Conservation (phyloP, 176 grass and related monocot genomes). For the Cenchrus americanus region DNA sequence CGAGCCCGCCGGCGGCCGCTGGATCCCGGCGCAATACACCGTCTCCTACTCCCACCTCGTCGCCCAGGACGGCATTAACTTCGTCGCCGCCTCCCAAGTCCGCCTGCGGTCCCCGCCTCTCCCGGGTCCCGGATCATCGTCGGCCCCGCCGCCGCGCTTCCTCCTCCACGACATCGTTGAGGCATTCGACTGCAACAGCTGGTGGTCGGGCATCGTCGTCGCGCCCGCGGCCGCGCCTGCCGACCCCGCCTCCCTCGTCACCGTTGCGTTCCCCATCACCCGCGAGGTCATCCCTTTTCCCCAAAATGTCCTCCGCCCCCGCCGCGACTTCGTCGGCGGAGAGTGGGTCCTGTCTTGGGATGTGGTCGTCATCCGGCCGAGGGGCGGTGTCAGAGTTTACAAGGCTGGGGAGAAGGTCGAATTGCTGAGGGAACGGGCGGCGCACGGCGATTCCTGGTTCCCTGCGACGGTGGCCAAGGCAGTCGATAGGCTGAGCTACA, state of each 20-base stretch:
- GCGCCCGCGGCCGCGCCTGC: background rate
- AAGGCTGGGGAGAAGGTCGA: slow-evolving; percentile 50
- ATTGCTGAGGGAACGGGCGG: slow-evolving; percentile 38
- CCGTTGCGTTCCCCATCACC: slow-evolving; percentile 55
- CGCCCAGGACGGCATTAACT: slow-evolving; percentile 30
- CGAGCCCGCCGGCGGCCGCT: background rate
- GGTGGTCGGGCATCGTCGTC: slow-evolving; percentile 60
- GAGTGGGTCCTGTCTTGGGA: background rate
- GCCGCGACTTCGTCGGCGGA: slow-evolving; percentile 19
- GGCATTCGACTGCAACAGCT: slow-evolving; percentile 53
- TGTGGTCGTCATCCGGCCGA: background rate
- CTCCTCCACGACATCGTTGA: slow-evolving; percentile 53
- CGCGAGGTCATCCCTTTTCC: slow-evolving; percentile 47
- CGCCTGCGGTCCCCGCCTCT: slow-evolving; percentile 22
- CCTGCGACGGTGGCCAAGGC: slow-evolving; percentile 42
- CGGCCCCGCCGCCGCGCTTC: background rate
- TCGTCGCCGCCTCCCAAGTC: slow-evolving; percentile 24
- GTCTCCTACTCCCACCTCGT: slow-evolving; percentile 45
- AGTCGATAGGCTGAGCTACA: slow-evolving; percentile 37
- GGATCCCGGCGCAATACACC: background rate
- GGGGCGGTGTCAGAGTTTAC: slow-evolving; percentile 29
- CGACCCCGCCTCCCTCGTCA: background rate
- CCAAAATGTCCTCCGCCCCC: slow-evolving; percentile 28
- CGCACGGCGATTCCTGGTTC: slow-evolving; percentile 57
- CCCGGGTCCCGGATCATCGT: background rate